Evolutionary conservation across 2,329 filamentous ascomycete genomes (phyloP).

Genomic region (Talaromyces sp.): DNA sequence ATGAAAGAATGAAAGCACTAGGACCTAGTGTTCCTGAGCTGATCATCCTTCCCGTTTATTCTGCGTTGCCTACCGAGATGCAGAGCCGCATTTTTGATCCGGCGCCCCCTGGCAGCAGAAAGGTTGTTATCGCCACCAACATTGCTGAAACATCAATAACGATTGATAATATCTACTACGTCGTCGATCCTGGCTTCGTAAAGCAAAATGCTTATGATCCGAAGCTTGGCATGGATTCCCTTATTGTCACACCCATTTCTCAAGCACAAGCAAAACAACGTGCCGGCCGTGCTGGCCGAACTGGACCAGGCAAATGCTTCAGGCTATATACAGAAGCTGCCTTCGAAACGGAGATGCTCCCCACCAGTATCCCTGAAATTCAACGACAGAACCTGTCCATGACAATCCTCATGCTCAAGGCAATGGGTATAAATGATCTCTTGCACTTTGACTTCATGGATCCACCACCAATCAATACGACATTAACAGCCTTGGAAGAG

Average conservation of each 20-base stretch:
- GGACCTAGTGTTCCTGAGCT: conserved; percentile 87
- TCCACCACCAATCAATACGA: conserved; percentile 92
- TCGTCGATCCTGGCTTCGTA: conserved; percentile 93
- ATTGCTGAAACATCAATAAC: conserved; percentile 98
- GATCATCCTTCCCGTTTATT: conserved; percentile 92
- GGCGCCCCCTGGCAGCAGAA: conserved; percentile 75
- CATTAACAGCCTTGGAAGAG: conserved; percentile 93
- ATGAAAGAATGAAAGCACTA: conserved; percentile 91
- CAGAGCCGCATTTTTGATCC: conserved; percentile 94
- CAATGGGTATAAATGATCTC: conserved; percentile 97
- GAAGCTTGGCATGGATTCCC: conserved; percentile 94
- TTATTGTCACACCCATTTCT: conserved; percentile 92
- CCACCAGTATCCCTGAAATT: conserved; percentile 92
- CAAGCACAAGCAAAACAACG: conserved; percentile 95
- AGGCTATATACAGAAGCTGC: conserved; percentile 91
- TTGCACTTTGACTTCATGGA: conserved; percentile 99
- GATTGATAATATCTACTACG: conserved; percentile 96
- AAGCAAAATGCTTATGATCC: conserved; percentile 97
- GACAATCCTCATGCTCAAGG: conserved; percentile 96
- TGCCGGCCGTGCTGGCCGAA: conserved; percentile 86
- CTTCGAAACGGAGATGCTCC: conserved; percentile 94
- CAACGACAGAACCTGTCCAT: conserved; percentile 88
- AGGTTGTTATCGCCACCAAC: conserved; percentile 96
- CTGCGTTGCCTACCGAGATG: conserved; percentile 85
- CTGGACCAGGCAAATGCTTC: conserved; percentile 94